Conservation (phyloP, 495 filamentous ascomycete species). For the Xylaria bambusicola region DNA sequence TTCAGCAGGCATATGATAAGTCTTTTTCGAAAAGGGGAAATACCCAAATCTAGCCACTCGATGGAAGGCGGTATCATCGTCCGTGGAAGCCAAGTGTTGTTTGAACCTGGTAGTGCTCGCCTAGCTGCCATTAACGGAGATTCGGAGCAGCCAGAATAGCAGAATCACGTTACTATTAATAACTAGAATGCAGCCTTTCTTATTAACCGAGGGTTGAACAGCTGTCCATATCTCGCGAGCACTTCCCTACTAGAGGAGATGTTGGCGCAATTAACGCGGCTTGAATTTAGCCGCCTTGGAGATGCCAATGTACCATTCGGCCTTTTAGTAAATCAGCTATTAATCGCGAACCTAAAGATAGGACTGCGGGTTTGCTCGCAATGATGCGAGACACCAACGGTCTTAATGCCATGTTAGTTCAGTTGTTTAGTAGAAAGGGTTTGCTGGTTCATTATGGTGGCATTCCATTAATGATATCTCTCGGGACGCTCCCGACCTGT, state of each 20-base stretch:
- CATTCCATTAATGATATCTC: too few relatives aligned
- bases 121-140: background rate
- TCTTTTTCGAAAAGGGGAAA: background rate
- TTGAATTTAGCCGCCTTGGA: slow-evolving; percentile 13
- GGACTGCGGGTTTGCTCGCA: background rate
- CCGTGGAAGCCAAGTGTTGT: background rate
- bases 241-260: background rate
- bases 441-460: too few relatives aligned
- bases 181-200: background rate
- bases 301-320: slow-evolving; percentile 2
- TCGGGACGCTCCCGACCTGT: too few relatives aligned
- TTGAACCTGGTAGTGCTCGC: background rate
- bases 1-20: background rate
- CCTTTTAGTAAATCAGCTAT: slow-evolving; percentile 4
- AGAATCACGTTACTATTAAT: slow-evolving; percentile 2
- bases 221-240: background rate
- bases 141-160: background rate
- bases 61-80: background rate
- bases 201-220: slow-evolving; percentile 8
- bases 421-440: too few relatives aligned
- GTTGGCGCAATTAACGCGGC: slow-evolving; percentile 10
- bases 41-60: background rate
- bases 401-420: too few relatives aligned
- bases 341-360: background rate
- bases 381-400: background rate